Evolutionary conservation across 2,329 filamentous ascomycete species (phyloP), one percentile per base, ranked within the genome.

Genomic region (Claviceps sp.): DNA sequence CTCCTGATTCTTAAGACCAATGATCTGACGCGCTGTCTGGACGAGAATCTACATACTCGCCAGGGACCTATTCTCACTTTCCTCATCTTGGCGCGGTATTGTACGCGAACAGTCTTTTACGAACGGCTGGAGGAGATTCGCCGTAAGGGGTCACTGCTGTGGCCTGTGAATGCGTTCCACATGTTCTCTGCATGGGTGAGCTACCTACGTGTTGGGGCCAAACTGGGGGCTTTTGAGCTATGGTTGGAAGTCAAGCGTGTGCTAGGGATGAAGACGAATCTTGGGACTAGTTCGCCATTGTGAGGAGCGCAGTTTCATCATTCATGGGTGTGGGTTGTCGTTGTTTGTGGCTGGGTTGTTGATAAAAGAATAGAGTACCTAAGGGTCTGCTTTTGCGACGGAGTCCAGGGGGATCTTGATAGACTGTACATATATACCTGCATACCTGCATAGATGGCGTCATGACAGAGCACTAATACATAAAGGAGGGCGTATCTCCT

Each of bases 1-100:
- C 76, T 98, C 13, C 74, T 98, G 30, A 97, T 98, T 58, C 76
- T 98, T 56, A 98, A 98, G 72, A 98, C 93, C 2, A 98, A 98
- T 65, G 93, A 98, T 69, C 73, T 98, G 41, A 98, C 93, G 16
- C 82, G 93, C 57, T 93, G 85, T 60, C 77, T 98, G 18, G 93
- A 98, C 65, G 93, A 98, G 72, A 90, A 85, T 63, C 73, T 94
- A 40, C 85, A 90, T 52, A 93, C 87, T 0, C 75, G 78, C 6
- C 77, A 79, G 55, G 82, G 82, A 0, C 81, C 82, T 3, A 76
- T 84, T 56, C 74, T 81, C 47, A 77, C 72, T 14, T 86, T 86
- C 60, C 70, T 86, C 62, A 86, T 86, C 56, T 71, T 86, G 30
- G 82, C 82, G 3, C 69, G 81, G 37, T 86, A 86, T 67, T 85